Conservation (phyloP, 2,329 filamentous ascomycete species). For the Aspergillus terreus region DNA sequence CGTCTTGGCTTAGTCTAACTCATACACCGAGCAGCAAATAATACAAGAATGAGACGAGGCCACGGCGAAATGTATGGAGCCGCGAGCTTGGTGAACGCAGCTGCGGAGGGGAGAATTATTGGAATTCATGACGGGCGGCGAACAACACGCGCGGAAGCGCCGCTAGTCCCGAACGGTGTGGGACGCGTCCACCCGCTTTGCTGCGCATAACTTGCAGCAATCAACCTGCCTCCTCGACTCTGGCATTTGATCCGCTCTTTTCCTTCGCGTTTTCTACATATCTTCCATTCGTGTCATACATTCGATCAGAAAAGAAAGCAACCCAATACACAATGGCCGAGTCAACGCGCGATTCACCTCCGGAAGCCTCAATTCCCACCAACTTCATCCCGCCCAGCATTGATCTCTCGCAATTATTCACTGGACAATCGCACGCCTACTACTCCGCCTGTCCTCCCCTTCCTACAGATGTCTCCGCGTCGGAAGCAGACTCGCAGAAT, state of each 20-base stretch:
- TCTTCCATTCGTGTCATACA: background rate
- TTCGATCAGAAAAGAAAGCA: no score
- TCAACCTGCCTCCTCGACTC: background rate
- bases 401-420: slow-evolving; percentile 52
- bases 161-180: slow-evolving; percentile 33
- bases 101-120: slow-evolving; percentile 19
- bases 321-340: slow-evolving; percentile 29
- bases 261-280: background rate
- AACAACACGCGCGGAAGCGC: slow-evolving; percentile 20
- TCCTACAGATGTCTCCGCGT: background rate
- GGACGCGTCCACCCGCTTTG: slow-evolving; percentile 27
- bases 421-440: slow-evolving; percentile 67
- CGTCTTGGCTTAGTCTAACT: no score
- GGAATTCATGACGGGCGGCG: slow-evolving; percentile 19
- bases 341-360: slow-evolving; percentile 21
- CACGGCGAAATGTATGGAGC: background rate
- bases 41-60: background rate
- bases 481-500: background rate
- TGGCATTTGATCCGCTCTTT: background rate
- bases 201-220: background rate
- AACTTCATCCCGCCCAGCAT: slow-evolving; percentile 68
- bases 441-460: slow-evolving; percentile 67
- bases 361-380: slow-evolving; percentile 31
- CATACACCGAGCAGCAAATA: no score
- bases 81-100: slow-evolving; percentile 7